Base-by-base conservation (phyloP, 202 grass and related monocot species). In the Carex arenaria region DNA sequence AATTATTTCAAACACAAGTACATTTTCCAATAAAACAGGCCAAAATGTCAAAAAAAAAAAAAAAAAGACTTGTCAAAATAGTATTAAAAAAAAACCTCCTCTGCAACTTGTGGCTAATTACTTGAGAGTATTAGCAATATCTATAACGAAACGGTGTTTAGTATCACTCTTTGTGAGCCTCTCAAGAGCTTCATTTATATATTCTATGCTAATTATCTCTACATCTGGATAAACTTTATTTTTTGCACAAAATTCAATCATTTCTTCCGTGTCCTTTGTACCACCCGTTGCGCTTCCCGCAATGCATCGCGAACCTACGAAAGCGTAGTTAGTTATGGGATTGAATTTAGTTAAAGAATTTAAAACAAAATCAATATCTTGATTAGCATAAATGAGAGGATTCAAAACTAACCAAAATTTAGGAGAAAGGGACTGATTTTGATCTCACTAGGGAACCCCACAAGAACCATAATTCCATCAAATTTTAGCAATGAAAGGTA, bases 381-480 rank as follows among this genome's bases (percentile, higher is more conserved):
- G 64, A 31, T 66, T 66, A 7, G 26, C 2, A 45, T n/a, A 14
- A 23, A 72, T n/a, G n/a, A n/a, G 22, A 85, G 36, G 4, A 69
- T 18, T 45, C 72, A 15, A 18, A 22, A 75, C 53, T 61, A 55
- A 89, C 88, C 84, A 10, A 67, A 31, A 47, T 67, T 84, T 22
- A 89, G 79, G 57, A 32, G 31, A 45, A 14, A 19, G 7, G 88
- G 88, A 62, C 7, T 45, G 34, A 89, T 42, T 64, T 79, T 67
- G 80, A 89, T 61, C 74, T 89, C 88, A 74, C 84, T 86, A 9
- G 88, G 88, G 64, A 89, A 86, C 17, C 88, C 88, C 19, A 89
- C 88, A 43, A 89, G 74, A 78, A 38, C 84, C 64, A 89, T 69
- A 64, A 86, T 79, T 51, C 88, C 88, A 32, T 79, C 84, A 61